Percentiles rank a stretch among this genome's conserved stretches.
These are phyloP conservation scores for Hibiscus trionum DNA, from an alignment of 345 rosid species.

Conservation along the genomic window DNA sequence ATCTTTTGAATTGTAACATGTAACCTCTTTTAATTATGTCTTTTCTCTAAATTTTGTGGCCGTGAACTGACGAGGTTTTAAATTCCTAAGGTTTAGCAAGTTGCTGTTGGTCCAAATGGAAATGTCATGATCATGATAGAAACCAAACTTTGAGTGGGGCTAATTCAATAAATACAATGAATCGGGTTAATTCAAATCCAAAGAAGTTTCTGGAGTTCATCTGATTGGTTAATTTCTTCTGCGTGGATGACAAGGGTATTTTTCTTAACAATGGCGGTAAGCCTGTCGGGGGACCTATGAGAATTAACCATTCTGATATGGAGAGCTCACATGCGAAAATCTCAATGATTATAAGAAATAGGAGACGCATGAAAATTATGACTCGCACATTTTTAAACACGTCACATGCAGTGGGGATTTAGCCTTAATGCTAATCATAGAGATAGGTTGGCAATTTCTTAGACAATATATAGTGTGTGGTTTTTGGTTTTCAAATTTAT, in stretches of 20 bases:
- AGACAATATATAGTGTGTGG: neutral
- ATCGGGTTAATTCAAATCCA: neutral
- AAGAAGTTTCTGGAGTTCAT: neutral
- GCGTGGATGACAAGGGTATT: neutral
- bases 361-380: neutral
- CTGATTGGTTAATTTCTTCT: neutral
- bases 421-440: neutral
- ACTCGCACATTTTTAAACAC: neutral
- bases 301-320: neutral
- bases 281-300: neutral
- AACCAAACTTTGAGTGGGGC: neutral
- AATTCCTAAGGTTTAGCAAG: neutral
- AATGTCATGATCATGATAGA: neutral
- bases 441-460: neutral
- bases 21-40: neutral
- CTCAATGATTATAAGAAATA: neutral
- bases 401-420: conserved; percentile 21
- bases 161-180: neutral
- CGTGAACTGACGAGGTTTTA: no score
- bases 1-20: no score
- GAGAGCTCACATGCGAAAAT: neutral
- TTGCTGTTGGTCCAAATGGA: neutral
- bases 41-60: no score
- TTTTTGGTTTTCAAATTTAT: neutral
- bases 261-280: neutral